Evolutionary conservation across 768 basidiomycete genomes (phyloP).

Genomic region (Tremella yokohamensis): DNA sequence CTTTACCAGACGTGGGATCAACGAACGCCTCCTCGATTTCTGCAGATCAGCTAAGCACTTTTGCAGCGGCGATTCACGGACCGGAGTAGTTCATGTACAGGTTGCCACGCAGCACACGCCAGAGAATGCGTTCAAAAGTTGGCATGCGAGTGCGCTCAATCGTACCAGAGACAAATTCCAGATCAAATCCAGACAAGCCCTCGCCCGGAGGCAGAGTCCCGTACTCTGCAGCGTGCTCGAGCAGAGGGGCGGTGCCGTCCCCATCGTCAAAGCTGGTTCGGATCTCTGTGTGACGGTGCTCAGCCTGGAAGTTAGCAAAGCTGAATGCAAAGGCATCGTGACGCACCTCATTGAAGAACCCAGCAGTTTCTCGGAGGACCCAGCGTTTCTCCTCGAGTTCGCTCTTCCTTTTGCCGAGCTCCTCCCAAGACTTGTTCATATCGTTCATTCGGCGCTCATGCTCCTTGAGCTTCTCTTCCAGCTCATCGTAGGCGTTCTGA

Average conservation of each 20-base stretch:
- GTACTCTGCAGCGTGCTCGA: conserved; percentile 75
- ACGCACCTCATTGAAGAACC: conserved; percentile 83
- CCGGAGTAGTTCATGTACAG: conserved; percentile 83
- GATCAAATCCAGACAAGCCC: conserved; percentile 60
- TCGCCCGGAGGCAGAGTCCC: conserved; percentile 47
- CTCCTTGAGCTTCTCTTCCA: conserved; percentile 79
- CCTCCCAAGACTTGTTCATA: conserved; percentile 93
- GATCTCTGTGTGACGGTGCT: conserved; percentile 71
- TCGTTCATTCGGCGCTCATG: conserved; percentile 77
- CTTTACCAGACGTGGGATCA: conserved; percentile 73
- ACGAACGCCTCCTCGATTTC: conserved; percentile 91
- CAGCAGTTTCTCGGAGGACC: conserved; percentile 89
- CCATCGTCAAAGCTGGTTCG: conserved; percentile 88
- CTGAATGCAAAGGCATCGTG: neutral
- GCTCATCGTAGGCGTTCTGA: conserved; percentile 87
- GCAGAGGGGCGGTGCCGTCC: conserved; percentile 64
- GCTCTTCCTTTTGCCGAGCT: conserved; percentile 73
- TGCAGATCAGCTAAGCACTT: conserved; percentile 18
- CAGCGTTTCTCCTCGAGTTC: conserved; percentile 91
- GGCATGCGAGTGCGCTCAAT: conserved; percentile 87
- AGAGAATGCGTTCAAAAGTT: conserved; percentile 93
- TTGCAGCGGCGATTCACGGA: conserved; percentile 27
- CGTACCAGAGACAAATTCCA: conserved; percentile 97
- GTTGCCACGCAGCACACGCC: conserved; percentile 96
- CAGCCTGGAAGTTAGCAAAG: conserved; percentile 59